Percentiles rank a stretch among this genome's conserved stretches.
Evolutionary conservation across 164 flowering plant species (phyloP).

Genomic region (Sedum album): DNA sequence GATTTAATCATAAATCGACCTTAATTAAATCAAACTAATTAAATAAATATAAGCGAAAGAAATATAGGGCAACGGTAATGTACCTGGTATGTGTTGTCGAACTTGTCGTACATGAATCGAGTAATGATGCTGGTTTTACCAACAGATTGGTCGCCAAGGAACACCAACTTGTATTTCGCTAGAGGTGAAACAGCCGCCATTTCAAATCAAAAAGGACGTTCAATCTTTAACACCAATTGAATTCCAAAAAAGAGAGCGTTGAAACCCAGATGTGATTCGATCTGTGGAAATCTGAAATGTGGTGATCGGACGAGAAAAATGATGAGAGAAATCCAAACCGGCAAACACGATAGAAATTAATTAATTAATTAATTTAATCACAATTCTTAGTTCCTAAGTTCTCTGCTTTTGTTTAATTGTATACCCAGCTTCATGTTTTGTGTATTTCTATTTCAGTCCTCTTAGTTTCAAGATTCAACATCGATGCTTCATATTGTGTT

Average conservation of each 20-base stretch:
- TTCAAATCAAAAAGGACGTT: not conserved
- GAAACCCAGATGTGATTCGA: not conserved
- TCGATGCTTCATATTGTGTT: no score
- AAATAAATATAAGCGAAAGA: no score
- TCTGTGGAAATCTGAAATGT: not conserved
- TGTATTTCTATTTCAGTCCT: not conserved
- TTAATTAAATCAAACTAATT: no score
- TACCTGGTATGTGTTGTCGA: conserved; percentile 84
- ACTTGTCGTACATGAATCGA: conserved; percentile 87
- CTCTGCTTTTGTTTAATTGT: no score
- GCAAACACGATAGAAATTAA: conserved; percentile 15
- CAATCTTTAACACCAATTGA: not conserved
- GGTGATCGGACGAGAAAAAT: not conserved
- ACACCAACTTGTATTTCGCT: conserved; percentile 76
- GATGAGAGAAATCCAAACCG: conserved; percentile 15
- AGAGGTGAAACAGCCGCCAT: conserved; percentile 77
- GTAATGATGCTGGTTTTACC: conserved; percentile 89
- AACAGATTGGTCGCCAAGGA: conserved; percentile 80
- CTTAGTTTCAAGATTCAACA: not conserved
- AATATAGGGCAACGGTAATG: not conserved
- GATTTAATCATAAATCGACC: no score
- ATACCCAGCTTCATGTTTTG: no score
- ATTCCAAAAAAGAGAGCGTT: not conserved
- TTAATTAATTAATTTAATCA: no score
- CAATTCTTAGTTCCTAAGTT: no score